Base-by-base conservation (phyloP, 1,284 basidiomycete species). In the Sutorius eximius region DNA sequence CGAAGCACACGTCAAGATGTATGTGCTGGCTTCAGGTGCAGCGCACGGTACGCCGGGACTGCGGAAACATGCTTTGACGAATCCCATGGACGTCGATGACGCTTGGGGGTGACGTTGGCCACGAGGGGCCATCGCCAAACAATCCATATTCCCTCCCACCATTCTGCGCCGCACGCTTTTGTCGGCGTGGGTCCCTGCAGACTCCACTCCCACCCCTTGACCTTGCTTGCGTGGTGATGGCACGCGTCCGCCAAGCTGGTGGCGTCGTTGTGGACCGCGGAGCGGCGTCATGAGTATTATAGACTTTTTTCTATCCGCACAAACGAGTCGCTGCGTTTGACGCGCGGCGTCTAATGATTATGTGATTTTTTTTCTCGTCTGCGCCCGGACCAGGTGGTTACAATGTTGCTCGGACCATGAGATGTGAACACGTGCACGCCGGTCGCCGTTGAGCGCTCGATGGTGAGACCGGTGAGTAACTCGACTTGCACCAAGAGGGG, bases 1-100 rank as follows among this genome's bases (percentile, higher is more conserved):
- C 40, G 71, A 73, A 55, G 68, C 70, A 56, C 81, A 82, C 59
- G 71, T 74, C 13, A 67, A 71, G 59, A 75, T 83, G 73, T 82
- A 83, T 57, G 66, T 78, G 40, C 45, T 53, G 33, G 50, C 40
- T 11, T 32, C 42, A 10, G 37, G 46, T 9, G 46, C 16, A 22
- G 18, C 32, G 7, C 43, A 46, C 12, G 29, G 47, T 29, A 36
- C 44, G 30, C 29, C 53, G 13, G 52, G 34, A 29, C 27, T 13
- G 29, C 43, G 38, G 24, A 49, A 43, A 40, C 56, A 37, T 43
- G 33, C 38, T 11, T 55, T 15, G 42, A 30, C 11, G 43, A 36
- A n/a, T 29, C 13, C 30, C 37, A 52, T 61, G 52, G 45, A 48
- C n/a, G 30, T 53, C 15, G 50, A 56, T 45, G 55, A 56, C 36